Base-by-base conservation (phyloP, 2,329 filamentous ascomycete genomes). In the Fusarium transvaalense region DNA sequence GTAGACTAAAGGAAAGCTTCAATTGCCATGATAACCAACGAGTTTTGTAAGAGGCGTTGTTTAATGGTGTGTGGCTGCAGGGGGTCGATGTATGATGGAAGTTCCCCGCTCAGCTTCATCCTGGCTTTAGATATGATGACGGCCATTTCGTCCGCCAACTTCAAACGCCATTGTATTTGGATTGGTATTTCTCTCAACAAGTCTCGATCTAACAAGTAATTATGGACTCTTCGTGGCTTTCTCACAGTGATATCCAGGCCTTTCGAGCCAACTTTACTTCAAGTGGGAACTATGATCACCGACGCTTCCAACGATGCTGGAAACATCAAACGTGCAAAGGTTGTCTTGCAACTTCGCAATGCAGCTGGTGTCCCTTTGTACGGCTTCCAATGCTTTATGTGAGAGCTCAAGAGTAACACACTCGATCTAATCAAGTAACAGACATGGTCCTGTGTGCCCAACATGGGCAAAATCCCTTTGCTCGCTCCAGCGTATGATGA, bases 371-470 rank as follows among this genome's bases (percentile, higher is more conserved):
- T 74, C 84, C 85, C 19, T 85, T 82, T 72, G 84, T 86, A 78
- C 53, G 82, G 21, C 41, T 38, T 41, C 48, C 13, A 38, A 19
- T 25, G 25, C 31, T 31, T 19, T 29, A 23, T 21, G 10, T 10
- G 10, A 14, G 35, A 19, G 12, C 15, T 15, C 10, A 38, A 37
- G 10, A 34, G 31, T 25, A 25, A 27, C 27, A 14, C 15, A 45
- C 63, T 67, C 47, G 6, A 21, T 51, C 47, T 29, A 74, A 48
- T 27, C 34, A 32, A 32, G 48, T 62, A 12, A 38, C 57, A 86
- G 85, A 84, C 85, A 6, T 84, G 82, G 75, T 82, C 83, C 1
- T 88, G 86, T 72, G 82, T 88, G 3, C 86, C 86, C 23, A 87
- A 87, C 63, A 76, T 78, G 17, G 75, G 82, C 58, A 56, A 64